Evolutionary conservation across 768 basidiomycete genomes (phyloP).

Genomic region (Royoungia palumana): DNA sequence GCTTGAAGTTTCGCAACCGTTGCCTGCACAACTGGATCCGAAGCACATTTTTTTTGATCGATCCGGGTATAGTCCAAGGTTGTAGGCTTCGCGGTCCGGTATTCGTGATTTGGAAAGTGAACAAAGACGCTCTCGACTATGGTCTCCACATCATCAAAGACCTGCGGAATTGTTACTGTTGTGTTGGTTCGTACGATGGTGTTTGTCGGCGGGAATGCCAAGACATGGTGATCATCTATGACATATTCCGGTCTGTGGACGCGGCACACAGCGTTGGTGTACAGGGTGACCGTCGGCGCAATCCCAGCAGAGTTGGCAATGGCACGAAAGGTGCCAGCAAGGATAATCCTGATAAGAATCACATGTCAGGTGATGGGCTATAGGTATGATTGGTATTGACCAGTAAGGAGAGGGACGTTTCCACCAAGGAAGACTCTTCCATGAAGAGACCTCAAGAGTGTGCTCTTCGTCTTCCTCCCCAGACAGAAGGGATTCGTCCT

Average conservation of each 20-base stretch:
- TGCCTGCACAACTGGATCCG: constrained; percentile 73
- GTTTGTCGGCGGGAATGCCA: background rate
- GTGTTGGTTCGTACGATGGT: background rate
- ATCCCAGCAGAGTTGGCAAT: constrained; percentile 54
- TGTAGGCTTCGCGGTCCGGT: background rate
- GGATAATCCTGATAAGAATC: constrained; percentile 51
- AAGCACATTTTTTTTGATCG: constrained; percentile 43
- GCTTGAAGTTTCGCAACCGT: constrained; percentile 63
- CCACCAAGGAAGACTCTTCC: constrained; percentile 61
- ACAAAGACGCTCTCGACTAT: background rate
- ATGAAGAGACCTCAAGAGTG: constrained; percentile 22
- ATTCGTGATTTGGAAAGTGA: constrained; percentile 2
- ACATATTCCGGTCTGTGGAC: constrained; percentile 58
- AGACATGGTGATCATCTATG: background rate
- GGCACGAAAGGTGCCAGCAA: constrained; percentile 49
- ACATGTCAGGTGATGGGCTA: background rate
- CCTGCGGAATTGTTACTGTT: background rate
- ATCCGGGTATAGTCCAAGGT: background rate
- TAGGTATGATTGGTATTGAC: constrained; percentile 37
- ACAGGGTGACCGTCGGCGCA: constrained; percentile 72
- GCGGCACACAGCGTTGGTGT: constrained; percentile 68
- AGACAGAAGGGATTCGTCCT: constrained; percentile 7
- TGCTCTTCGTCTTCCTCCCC: constrained; percentile 29
- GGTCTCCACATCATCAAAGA: background rate
- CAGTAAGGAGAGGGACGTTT: constrained; percentile 70